A percentile compares a stretch with the other conserved stretches of the same genome.
phyloP scores from a whole-genome alignment of 148 eudicot species.

The Vaccinium macrocarpon region DNA sequence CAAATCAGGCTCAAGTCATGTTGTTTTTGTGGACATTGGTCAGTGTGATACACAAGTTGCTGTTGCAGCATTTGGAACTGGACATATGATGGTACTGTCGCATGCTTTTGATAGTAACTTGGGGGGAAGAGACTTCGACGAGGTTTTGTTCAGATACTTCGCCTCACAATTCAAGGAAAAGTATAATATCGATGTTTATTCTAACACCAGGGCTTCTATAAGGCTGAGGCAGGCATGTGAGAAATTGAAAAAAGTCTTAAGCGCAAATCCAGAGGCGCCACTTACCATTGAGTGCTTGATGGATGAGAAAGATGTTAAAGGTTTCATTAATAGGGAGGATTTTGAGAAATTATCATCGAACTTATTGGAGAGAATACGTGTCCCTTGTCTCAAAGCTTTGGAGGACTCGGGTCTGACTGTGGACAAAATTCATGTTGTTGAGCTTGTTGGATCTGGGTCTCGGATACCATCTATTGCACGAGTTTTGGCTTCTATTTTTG shows the following conservation, averaged over 20 bases:
- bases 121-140: slow-evolving; percentile 96
- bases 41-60: slow-evolving; percentile 93
- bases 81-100: slow-evolving; percentile 68
- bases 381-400: slow-evolving; percentile 82
- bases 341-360: slow-evolving; percentile 70
- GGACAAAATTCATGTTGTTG: slow-evolving; percentile 67
- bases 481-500: slow-evolving; percentile 48
- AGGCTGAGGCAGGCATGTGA: slow-evolving; percentile 90
- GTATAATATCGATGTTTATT: slow-evolving; percentile 68
- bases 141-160: slow-evolving; percentile 75
- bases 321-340: slow-evolving; percentile 77
- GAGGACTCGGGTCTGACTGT: slow-evolving; percentile 48
- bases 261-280: slow-evolving; percentile 94
- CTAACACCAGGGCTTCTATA: slow-evolving; percentile 64
- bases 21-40: slow-evolving; percentile 91
- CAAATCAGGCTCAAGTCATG: slow-evolving; percentile 36
- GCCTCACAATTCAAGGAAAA: slow-evolving; percentile 63
- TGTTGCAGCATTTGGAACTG: slow-evolving; percentile 60
- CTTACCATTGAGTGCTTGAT: slow-evolving; percentile 91
- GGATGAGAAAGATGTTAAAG: slow-evolving; percentile 94
- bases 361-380: slow-evolving; percentile 60
- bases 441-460: slow-evolving; percentile 96
- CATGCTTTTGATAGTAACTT: slow-evolving; percentile 73
- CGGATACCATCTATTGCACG: slow-evolving; percentile 75
- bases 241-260: slow-evolving; percentile 83